A percentile compares a stretch with the other conserved stretches of the same genome.
These are phyloP conservation scores for Barbarea vulgaris DNA, from an alignment of 345 rosid genomes.

Conservation along the genomic window DNA sequence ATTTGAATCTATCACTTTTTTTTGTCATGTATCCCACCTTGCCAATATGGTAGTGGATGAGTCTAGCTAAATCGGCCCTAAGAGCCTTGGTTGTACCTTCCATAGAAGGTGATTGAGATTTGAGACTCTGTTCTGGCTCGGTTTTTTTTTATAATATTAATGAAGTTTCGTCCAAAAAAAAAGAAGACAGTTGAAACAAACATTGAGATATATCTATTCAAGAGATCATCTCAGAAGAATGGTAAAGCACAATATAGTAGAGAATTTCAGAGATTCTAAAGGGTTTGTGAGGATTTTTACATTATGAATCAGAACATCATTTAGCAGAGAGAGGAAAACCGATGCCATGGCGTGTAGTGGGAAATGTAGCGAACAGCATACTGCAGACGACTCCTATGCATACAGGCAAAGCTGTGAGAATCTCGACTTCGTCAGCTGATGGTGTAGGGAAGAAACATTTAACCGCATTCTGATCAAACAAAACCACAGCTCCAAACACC, in stretches of 20 bases:
- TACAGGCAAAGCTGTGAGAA: slow-evolving; percentile 74
- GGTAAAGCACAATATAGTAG: slow-evolving; percentile 16
- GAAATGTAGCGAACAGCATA: slow-evolving; percentile 76
- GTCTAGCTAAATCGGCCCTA: too few species aligned
- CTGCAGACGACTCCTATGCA: slow-evolving; percentile 74
- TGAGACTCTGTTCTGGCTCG: too few species aligned
- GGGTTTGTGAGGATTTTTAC: background rate
- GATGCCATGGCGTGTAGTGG: slow-evolving; percentile 81
- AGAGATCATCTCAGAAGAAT: slow-evolving; percentile 11
- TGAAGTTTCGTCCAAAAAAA: too few species aligned
- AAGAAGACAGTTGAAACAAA: slow-evolving; percentile 20
- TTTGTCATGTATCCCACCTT: too few species aligned
- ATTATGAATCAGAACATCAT: background rate
- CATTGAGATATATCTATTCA: slow-evolving; percentile 8
- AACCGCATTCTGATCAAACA: slow-evolving; percentile 73
- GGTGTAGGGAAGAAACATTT: slow-evolving; percentile 75
- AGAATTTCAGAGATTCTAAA: background rate
- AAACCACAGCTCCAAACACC: slow-evolving; percentile 70
- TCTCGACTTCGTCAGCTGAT: slow-evolving; percentile 53
- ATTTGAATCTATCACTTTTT: too few species aligned
- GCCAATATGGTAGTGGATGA: too few species aligned
- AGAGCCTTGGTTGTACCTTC: too few species aligned
- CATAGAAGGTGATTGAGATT: too few species aligned
- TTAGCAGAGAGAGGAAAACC: slow-evolving; percentile 59
- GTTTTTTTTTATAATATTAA: too few species aligned